phyloP scores from a whole-genome alignment of 352 stramenopile species.

The Pythium brachiatum region DNA sequence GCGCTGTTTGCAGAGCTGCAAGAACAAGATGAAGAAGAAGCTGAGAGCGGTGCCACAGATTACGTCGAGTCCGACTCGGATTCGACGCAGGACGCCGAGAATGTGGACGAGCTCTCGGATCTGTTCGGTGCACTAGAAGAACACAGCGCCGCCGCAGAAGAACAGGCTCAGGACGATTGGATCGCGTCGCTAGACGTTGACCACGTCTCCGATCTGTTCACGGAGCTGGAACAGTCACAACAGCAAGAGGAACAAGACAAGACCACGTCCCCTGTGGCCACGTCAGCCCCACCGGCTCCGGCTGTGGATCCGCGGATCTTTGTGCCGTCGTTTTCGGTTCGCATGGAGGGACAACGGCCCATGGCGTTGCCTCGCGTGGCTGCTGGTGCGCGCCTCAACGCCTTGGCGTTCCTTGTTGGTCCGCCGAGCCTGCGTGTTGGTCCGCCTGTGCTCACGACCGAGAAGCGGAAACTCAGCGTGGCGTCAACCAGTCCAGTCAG shows the following conservation, averaged over 20 bases:
- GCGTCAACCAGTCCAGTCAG: conserved; percentile 14
- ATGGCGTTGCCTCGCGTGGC: conserved; percentile 5
- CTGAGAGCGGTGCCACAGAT: not conserved
- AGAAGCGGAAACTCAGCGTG: conserved; percentile 37
- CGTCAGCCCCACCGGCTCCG: no score
- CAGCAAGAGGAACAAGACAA: conserved; percentile 4
- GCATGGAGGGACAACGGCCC: conserved; percentile 38
- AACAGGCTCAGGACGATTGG: conserved; percentile 28
- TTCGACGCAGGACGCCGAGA: conserved; percentile 28
- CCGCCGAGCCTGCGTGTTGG: conserved; percentile 22
- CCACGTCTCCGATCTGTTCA: conserved; percentile 44
- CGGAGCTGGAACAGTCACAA: conserved; percentile 34
- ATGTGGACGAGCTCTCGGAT: conserved; percentile 40
- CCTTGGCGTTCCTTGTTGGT: conserved; percentile 28
- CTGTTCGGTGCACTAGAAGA: conserved; percentile 38
- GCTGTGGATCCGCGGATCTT: conserved; percentile 35
- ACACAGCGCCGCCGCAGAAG: conserved; percentile 6
- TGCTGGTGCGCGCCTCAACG: not conserved
- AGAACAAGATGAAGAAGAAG: conserved; percentile 7
- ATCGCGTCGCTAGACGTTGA: conserved; percentile 56
- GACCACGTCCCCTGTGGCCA: not conserved
- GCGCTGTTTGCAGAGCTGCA: conserved; percentile 13
- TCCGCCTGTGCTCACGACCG: conserved; percentile 29
- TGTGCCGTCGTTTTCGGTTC: conserved; percentile 50
- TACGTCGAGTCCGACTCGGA: conserved; percentile 16